Evolutionary conservation across 306 rosid genomes (phyloP), one percentile per base, ranked within the genome.

Genomic region (Abrus pulchellus): DNA sequence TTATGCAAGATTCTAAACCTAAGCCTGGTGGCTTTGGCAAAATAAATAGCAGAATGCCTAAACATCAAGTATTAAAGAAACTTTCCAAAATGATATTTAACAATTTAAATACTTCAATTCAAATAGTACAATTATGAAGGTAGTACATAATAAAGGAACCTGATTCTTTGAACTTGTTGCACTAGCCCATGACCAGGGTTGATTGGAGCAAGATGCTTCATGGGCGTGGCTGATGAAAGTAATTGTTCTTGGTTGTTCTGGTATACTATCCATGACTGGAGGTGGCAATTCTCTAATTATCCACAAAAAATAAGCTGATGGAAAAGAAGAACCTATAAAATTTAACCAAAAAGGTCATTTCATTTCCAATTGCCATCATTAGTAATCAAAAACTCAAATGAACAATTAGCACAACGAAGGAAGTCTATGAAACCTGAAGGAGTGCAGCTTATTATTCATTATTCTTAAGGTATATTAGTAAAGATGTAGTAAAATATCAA

Each of bases 301-400:
- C 97, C 97, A 92, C 76, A 92, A 74, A 52, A 87, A 77, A 83
- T 79, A 86, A 68, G 94, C 92, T 9, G 97, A 88, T 9, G 97
- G 94, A 33, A 89, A 76, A 82, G 82, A 87, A 76, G 89, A 87
- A 52, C 97, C 94, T 92, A 74, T 41, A 47, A 79, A 69, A 59
- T 41, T 60, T 61, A 60, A 34, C 62, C 45, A 66, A 30, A 44
- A 40, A 49, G 2, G 12, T 72, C 66, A 72, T 38, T 55, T 20
- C 20, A 20, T 20, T 79, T 1, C 13, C 36, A 68, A 2, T 57
- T 50, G 56, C 27, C 52, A 73, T 71, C 2, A 29, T 83, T 49
- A 40, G 55, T 48, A 47, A 66, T 43, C 36, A 44, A 67, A 69
- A 30, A 6, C 75, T 48, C 60, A 69, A 69, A 48, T 32, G 44